Percentiles rank a stretch among this genome's conserved stretches.
These are phyloP conservation scores for Arachnopeziza araneosa DNA, from an alignment of 2,329 filamentous ascomycete genomes.

Conservation along the genomic window DNA sequence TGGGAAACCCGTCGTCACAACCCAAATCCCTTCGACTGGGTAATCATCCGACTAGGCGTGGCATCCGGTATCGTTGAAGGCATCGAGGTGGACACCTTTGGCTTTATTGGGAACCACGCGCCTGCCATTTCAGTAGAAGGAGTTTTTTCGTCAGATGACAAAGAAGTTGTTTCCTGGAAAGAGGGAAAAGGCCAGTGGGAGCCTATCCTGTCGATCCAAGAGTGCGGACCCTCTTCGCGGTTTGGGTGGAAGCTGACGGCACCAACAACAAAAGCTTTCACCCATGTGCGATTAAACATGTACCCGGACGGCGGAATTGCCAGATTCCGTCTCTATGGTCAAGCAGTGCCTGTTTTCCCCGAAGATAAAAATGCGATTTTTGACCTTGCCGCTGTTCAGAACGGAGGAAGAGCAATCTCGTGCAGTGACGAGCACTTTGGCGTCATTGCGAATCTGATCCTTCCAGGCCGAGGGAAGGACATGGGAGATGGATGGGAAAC, in stretches of 20 bases:
- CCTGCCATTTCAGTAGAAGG: slow-evolving; percentile 75
- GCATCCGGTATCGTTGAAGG: slow-evolving; percentile 68
- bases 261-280: slow-evolving; percentile 62
- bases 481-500: slow-evolving; percentile 92
- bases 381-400: slow-evolving; percentile 72
- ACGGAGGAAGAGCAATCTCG: slow-evolving; percentile 68
- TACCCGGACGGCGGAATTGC: slow-evolving; percentile 82
- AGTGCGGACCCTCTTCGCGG: slow-evolving; percentile 68
- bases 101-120: slow-evolving; percentile 78
- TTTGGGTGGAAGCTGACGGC: slow-evolving; percentile 65
- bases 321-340: slow-evolving; percentile 70
- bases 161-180: slow-evolving; percentile 59
- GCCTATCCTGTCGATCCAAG: slow-evolving; percentile 61
- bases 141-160: slow-evolving; percentile 60
- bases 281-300: slow-evolving; percentile 77
- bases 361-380: slow-evolving; percentile 58
- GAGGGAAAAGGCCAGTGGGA: slow-evolving; percentile 61
- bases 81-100: slow-evolving; percentile 74
- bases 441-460: slow-evolving; percentile 72
- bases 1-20: slow-evolving; percentile 67
- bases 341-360: slow-evolving; percentile 71
- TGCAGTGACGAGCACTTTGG: slow-evolving; percentile 85
- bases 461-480: slow-evolving; percentile 72
- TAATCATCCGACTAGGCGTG: slow-evolving; percentile 59
- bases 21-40: slow-evolving; percentile 59